Evolutionary conservation across 306 rosid genomes (phyloP).

Genomic region (barrel medic (Medicago truncatula)): MtrunA17r5.0-ANR NC_053049.1:14678001-14678500

Average conservation of each 20-base stretch:
- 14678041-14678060: conserved; percentile 11
- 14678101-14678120: conserved; percentile 19
- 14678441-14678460: conserved; percentile 7
- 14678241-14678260: conserved; percentile 30
- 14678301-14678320: neutral
- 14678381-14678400: conserved; percentile 41
- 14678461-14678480: conserved; percentile 31
- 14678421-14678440: neutral
- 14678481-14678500: neutral
- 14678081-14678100: neutral
- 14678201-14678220: neutral
- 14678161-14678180: conserved; percentile 23
- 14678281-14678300: conserved; percentile 32
- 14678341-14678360: neutral
- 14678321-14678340: neutral
- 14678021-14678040: neutral
- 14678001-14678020: conserved; percentile 34
- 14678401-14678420: conserved; percentile 22
- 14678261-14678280: neutral
- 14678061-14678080: conserved; percentile 3
- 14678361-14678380: conserved; percentile 34
- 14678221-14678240: neutral
- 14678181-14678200: conserved; percentile 9
- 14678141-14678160: conserved; percentile 26
- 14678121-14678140: conserved; percentile 32